Evolutionary conservation across 441 rosid species (phyloP).

Genomic region (Hypseocharis bilobata): DNA sequence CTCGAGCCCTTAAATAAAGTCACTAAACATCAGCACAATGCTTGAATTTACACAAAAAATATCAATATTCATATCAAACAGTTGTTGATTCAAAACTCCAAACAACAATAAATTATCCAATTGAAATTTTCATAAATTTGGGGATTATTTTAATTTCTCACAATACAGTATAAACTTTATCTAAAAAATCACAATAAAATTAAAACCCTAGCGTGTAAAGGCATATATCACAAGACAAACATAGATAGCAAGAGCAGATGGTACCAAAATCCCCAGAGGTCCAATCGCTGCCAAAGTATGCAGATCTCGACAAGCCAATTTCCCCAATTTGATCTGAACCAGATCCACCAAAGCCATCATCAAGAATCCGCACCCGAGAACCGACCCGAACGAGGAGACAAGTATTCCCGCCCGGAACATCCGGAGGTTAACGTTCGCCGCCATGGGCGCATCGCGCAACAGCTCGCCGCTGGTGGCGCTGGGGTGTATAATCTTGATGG

Average conservation of each 20-base stretch:
- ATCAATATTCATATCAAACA: no score
- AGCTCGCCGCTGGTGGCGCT: constrained; percentile 15
- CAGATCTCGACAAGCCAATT: constrained; percentile 43
- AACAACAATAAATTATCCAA: no score
- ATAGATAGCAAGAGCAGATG: constrained; percentile 46
- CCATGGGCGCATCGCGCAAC: constrained; percentile 14
- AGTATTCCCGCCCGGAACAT: constrained; percentile 46
- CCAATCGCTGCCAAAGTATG: constrained; percentile 48
- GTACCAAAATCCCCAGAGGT: constrained; percentile 62
- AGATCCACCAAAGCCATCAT: constrained; percentile 60
- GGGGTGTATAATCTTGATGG: constrained; percentile 35
- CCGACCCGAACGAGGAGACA: constrained; percentile 58
- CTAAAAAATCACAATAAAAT: background rate
- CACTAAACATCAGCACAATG: no score
- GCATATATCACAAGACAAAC: constrained; percentile 53
- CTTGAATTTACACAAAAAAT: no score
- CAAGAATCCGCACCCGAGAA: constrained; percentile 67
- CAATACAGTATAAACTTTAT: no score
- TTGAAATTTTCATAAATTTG: no score
- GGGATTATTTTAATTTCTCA: no score
- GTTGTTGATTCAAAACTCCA: no score
- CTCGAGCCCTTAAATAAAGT: no score
- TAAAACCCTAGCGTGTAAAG: constrained; percentile 30
- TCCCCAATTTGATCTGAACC: constrained; percentile 76
- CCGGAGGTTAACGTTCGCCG: constrained; percentile 39